A percentile compares a stretch with the other conserved stretches of the same genome.
phyloP scores from a whole-genome alignment of 768 basidiomycete genomes.

The Xanthoconium stramineum region DNA sequence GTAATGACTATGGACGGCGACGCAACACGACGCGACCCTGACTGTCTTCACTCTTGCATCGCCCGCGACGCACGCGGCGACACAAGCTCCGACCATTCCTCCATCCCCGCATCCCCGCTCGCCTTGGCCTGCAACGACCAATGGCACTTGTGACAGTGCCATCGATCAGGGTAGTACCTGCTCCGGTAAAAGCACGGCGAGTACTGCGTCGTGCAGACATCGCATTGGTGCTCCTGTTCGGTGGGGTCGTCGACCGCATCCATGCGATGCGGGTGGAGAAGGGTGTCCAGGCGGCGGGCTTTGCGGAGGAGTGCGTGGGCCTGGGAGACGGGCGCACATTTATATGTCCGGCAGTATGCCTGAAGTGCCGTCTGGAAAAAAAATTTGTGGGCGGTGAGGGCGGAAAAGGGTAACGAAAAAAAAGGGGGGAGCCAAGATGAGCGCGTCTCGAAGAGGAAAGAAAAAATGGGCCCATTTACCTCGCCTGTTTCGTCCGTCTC shows the following conservation, averaged over 20 bases:
- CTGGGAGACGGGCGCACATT: constrained; percentile 66
- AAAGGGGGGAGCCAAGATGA: constrained; percentile 4
- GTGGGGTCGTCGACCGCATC: constrained; percentile 27
- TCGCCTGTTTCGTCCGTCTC: constrained; percentile 78
- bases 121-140: constrained; percentile 17
- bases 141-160: constrained; percentile 47
- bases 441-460: background rate
- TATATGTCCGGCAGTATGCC: constrained; percentile 82
- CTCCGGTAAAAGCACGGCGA: constrained; percentile 73
- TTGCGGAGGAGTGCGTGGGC: constrained; percentile 88
- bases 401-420: background rate
- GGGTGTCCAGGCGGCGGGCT: constrained; percentile 76
- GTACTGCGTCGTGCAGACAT: constrained; percentile 61
- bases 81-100: constrained; percentile 17
- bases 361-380: constrained; percentile 76
- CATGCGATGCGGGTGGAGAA: constrained; percentile 47
- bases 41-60: constrained; percentile 17
- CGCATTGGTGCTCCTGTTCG: constrained; percentile 43
- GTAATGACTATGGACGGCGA: too few species aligned
- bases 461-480: constrained; percentile 43
- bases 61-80: constrained; percentile 8
- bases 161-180: constrained; percentile 23
- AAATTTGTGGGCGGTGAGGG: background rate
- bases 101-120: background rate
- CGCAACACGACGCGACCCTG: background rate